Percentiles rank a stretch among this genome's conserved stretches.
These are phyloP conservation scores for Penicillium mononematosum DNA, from an alignment of 495 filamentous ascomycete genomes.

Conservation along the genomic window DNA sequence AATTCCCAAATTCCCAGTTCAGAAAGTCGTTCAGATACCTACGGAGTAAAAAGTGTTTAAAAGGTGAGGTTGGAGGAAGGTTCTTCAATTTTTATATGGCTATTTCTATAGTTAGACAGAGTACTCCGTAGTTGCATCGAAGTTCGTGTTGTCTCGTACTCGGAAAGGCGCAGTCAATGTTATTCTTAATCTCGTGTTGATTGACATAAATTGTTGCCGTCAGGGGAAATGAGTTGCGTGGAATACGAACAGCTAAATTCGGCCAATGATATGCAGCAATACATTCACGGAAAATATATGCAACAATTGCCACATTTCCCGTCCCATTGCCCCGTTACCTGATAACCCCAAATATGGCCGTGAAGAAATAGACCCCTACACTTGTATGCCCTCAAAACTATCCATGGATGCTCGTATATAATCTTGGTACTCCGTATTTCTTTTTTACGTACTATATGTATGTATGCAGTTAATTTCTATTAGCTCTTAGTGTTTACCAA, in stretches of 20 bases:
- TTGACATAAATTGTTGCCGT: background rate
- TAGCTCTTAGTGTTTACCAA: background rate
- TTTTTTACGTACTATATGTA: background rate
- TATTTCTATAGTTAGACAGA: background rate
- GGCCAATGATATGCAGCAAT: background rate
- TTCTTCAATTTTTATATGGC: background rate
- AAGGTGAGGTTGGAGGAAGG: too few species aligned
- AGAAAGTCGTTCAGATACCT: background rate
- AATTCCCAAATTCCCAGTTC: background rate
- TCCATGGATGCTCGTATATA: background rate
- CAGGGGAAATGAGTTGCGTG: background rate
- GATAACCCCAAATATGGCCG: background rate
- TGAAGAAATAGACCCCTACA: background rate
- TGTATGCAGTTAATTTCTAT: background rate
- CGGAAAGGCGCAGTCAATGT: background rate
- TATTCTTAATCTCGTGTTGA: constrained; percentile 2
- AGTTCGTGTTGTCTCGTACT: background rate
- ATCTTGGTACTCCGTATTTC: background rate
- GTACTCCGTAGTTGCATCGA: background rate
- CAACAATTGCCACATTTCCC: background rate
- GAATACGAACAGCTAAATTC: background rate
- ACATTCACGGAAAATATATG: background rate
- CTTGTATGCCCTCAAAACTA: background rate
- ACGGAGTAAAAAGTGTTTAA: background rate
- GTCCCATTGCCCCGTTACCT: background rate